Percentiles rank a stretch among this genome's conserved stretches.
Conservation (phyloP, 192 early-diverging fungal species). For the Coemansia sp. region DNA sequence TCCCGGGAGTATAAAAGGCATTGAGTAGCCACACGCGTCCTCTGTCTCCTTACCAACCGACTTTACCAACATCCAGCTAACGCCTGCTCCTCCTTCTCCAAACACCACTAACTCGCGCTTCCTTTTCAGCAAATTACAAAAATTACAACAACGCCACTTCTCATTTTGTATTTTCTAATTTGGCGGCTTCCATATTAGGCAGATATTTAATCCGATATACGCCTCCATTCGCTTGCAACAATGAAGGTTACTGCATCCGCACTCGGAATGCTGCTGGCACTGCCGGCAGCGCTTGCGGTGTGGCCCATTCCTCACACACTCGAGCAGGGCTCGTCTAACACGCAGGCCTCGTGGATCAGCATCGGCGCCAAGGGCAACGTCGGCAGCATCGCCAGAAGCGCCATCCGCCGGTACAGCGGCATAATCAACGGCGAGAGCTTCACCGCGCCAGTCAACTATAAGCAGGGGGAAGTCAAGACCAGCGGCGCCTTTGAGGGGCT, state of each 20-base stretch:
- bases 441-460: conserved; percentile 3
- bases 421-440: conserved; percentile 2
- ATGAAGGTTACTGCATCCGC: neutral
- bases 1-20: no score
- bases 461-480: conserved; percentile 1
- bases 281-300: neutral
- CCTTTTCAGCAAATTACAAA: no score
- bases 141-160: no score
- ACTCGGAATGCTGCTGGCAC: neutral
- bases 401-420: neutral
- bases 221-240: no score
- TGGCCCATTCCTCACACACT: neutral
- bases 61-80: no score
- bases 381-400: neutral
- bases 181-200: no score
- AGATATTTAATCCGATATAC: no score
- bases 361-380: neutral
- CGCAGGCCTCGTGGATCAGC: neutral
- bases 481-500: conserved; percentile 19
- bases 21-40: no score
- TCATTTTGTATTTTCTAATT: no score
- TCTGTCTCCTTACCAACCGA: no score
- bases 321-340: neutral
- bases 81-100: no score
- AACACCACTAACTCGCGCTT: no score